Conservation (phyloP, 768 basidiomycete genomes). For the Termitomyces sp. region DNA sequence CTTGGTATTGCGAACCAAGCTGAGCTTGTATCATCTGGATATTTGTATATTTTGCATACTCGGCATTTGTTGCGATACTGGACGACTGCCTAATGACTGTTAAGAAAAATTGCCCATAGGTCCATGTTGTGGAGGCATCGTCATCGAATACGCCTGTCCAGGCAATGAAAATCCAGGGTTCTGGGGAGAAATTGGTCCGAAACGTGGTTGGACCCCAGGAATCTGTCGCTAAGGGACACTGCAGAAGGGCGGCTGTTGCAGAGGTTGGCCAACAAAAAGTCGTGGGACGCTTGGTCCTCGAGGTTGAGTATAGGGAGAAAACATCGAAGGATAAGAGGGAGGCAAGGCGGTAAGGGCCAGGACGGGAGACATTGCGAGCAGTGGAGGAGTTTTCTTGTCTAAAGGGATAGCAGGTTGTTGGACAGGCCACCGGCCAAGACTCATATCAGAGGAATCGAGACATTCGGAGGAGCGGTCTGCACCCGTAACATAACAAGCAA, state of each 20-base stretch:
- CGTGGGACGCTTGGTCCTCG: not conserved
- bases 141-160: not conserved
- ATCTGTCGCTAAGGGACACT: not conserved
- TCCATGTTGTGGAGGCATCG: not conserved
- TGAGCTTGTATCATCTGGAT: constrained; percentile 4
- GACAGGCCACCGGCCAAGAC: not conserved
- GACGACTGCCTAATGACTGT: not conserved
- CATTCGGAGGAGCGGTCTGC: not conserved
- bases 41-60: not conserved
- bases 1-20: constrained; percentile 13
- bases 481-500: not conserved
- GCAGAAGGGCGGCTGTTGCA: not conserved
- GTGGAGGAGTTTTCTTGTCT: constrained; percentile 4
- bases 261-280: not conserved
- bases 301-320: not conserved
- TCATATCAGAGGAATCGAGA: not conserved
- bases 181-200: not conserved
- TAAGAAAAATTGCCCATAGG: not conserved
- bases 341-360: not conserved
- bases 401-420: not conserved
- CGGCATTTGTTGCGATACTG: not conserved
- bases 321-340: not conserved
- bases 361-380: not conserved
- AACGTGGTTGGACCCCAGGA: not conserved
- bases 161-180: not conserved